Conservation (phyloP, 1,284 basidiomycete species). For the Microbotryum lychnidis-dioicae region DNA sequence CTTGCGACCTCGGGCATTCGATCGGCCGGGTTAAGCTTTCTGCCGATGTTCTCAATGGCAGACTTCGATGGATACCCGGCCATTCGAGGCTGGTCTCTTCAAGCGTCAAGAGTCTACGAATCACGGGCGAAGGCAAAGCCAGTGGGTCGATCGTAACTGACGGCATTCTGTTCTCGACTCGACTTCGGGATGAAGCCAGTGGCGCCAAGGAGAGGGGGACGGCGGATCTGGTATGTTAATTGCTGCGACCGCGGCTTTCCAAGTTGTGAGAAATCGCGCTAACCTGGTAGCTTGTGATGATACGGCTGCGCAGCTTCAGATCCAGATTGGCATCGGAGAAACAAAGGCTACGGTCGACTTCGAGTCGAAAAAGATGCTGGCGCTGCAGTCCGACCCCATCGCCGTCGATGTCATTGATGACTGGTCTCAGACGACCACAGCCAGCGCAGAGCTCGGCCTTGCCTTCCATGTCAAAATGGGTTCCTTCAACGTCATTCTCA, state of each 20-base stretch:
- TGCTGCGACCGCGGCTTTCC: background rate
- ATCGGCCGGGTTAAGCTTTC: slow-evolving; percentile 11
- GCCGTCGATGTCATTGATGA: slow-evolving; percentile 23
- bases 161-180: slow-evolving; percentile 3
- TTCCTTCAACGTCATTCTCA: slow-evolving; percentile 21
- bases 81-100: slow-evolving; percentile 1
- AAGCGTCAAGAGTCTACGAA: background rate
- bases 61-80: slow-evolving; percentile 2
- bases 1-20: slow-evolving; percentile 10
- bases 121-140: slow-evolving; percentile 7
- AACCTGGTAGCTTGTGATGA: too few relatives aligned
- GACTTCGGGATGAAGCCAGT: slow-evolving; percentile 2
- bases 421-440: slow-evolving; percentile 15
- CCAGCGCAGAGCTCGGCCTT: slow-evolving; percentile 4
- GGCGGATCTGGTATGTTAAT: slow-evolving; percentile 4
- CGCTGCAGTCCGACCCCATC: slow-evolving; percentile 26
- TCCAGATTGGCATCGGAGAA: slow-evolving; percentile 18
- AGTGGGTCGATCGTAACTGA: background rate
- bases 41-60: background rate
- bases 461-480: slow-evolving; percentile 17
- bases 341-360: slow-evolving; percentile 18
- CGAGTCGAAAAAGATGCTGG: slow-evolving; percentile 22
- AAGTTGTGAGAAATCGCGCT: background rate
- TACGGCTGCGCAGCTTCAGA: slow-evolving; percentile 5
- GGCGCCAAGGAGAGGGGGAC: background rate